Base-by-base conservation (phyloP, 371 early-diverging fungal species). In the Zopfochytrium polystomum region DNA sequence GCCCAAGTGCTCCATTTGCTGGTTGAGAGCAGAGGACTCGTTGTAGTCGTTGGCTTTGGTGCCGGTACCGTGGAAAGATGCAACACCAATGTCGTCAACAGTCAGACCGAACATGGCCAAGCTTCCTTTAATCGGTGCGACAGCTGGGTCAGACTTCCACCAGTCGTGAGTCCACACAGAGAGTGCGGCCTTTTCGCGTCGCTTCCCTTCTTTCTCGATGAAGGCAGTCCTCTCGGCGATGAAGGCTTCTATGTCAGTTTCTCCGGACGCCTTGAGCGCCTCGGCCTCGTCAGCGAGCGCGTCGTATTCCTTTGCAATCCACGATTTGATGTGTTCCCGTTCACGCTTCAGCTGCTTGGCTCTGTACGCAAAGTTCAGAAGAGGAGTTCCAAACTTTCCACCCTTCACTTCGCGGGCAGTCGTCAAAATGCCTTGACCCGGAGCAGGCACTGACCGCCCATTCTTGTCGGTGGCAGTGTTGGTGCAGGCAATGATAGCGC, bases 11-110 rank as follows among this genome's bases (percentile, higher is more conserved):
- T 71, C 80, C 62, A 96, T 70, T 78, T 95, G 96, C 63, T 81
- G 77, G 83, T 95, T 88, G 50, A 94, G 62, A 3, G 93, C 94
- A 45, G 85, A 82, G 11, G 93, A 90, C 74, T 96, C 96, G 80
- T 95, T 96, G 84, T 88, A 88, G 79, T 96, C 96, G 77, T 96
- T 96, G 58, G 96, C 95, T 76, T 89, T 86, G 67, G 96, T 96
- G 23, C 91, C 90, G 29, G 96, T 96, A 63, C 96, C 96, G 79
- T 95, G 96, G 95, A 96, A 96, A 23, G 94, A 94, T n/a, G 93
- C 92, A 42, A 94, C 90, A 57, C 90, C 90, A 67, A 96, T 89
- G 72, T 96, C 96, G 71, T 96, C 93, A 44, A 95, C 78, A 6
- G 90, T 90, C 61, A 96, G 76, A 46, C 94, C 95, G 72, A 84